Percentiles rank a stretch among this genome's conserved stretches.
Evolutionary conservation across 257 asterid species (phyloP).

Genomic region (Solanum corneliomulleri): DNA sequence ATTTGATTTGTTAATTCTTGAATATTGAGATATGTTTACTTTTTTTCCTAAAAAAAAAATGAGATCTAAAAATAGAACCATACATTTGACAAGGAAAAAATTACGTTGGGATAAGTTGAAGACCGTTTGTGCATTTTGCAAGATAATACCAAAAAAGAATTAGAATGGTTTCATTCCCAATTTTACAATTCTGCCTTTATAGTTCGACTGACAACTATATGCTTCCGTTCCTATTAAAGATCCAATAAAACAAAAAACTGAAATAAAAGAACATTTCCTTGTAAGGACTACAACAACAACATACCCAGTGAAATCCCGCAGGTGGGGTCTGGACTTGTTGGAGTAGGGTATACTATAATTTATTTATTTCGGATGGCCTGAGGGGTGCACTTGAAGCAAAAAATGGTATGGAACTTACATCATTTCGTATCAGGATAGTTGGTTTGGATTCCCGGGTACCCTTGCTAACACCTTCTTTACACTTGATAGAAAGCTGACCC

Average conservation of each 20-base stretch:
- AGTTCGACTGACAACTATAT: neutral
- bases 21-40: neutral
- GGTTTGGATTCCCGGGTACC: slow-evolving; percentile 92
- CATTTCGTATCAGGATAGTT: slow-evolving; percentile 75
- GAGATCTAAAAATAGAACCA: neutral
- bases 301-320: neutral
- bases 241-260: neutral
- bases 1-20: neutral
- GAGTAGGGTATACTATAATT: neutral
- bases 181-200: neutral
- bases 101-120: neutral
- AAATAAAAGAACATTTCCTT: neutral
- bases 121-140: neutral
- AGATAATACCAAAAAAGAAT: neutral
- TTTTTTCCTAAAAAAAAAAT: neutral
- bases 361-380: neutral
- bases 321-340: neutral
- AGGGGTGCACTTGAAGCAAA: neutral
- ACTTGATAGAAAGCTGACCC: slow-evolving; percentile 79
- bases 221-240: neutral
- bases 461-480: slow-evolving; percentile 77
- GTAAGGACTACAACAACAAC: neutral
- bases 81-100: neutral
- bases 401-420: slow-evolving; percentile 35
- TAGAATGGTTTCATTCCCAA: neutral